A percentile compares a stretch with the other conserved stretches of the same genome.
These are phyloP conservation scores for Akanthomyces muscarius DNA, from an alignment of 2,329 filamentous ascomycete genomes.

Conservation along the genomic window DNA sequence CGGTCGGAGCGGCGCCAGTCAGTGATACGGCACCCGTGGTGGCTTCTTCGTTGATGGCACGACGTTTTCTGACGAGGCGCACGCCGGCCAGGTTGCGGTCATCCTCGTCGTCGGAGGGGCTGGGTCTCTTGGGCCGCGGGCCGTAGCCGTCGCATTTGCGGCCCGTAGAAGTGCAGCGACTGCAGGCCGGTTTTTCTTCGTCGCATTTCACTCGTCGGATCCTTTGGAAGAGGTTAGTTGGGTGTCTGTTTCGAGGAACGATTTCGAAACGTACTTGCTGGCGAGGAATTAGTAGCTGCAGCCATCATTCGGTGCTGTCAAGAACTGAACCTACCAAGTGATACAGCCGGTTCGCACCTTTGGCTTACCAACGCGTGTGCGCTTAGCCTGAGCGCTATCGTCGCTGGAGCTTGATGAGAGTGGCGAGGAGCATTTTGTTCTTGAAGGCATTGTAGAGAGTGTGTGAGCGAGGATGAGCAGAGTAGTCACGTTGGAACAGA, in stretches of 20 bases:
- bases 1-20: not conserved
- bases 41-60: not conserved
- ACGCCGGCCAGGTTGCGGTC: not conserved
- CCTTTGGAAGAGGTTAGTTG: conserved; percentile 21
- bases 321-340: conserved; percentile 26
- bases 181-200: conserved; percentile 8
- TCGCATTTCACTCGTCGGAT: conserved; percentile 26
- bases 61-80: not conserved
- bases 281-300: not conserved
- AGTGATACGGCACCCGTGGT: not conserved
- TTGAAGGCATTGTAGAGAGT: not conserved
- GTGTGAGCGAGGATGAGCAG: not conserved
- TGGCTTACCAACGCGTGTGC: conserved; percentile 34
- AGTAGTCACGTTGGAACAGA: not conserved
- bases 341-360: conserved; percentile 15
- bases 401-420: not conserved
- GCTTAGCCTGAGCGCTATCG: conserved; percentile 16
- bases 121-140: not conserved
- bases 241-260: not conserved
- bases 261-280: not conserved
- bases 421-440: not conserved
- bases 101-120: not conserved
- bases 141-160: conserved; percentile 35
- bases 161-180: conserved; percentile 32
- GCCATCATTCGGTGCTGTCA: not conserved